Evolutionary conservation across 1,284 basidiomycete species (phyloP), one percentile per base, ranked within the genome.

Genomic region (Tilletia setariae): DNA sequence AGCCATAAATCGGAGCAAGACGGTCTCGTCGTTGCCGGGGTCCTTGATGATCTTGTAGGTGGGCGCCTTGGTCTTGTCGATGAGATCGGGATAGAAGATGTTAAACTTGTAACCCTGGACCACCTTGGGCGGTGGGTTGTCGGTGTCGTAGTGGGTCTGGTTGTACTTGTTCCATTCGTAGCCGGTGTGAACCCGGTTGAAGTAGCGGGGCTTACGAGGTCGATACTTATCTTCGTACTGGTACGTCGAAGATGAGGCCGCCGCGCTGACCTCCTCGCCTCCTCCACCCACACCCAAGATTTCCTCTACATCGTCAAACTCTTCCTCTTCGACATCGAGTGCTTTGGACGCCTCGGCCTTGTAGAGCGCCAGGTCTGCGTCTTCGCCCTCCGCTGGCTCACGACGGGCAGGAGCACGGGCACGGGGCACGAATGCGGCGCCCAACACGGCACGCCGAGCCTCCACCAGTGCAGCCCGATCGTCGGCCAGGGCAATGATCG

Each of bases 131-230:
- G 80, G 80, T 6, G 80, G 80, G 59, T 82, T 79, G 66, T 81
- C 78, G 44, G 74, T 71, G 47, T 82, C 80, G 69, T 82, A 82
- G 68, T 82, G 80, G 25, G 79, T 80, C 70, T 82, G 79, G 68
- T 82, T 82, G 75, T 82, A 83, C 86, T 96, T 95, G 86, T 96
- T 98, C 96, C 96, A 99, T 83, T 98, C 96, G 82, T 95, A 99
- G n/a, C 96, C 96, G n/a, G 96, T 98, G 80, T 98, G 94, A 42
- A 98, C 95, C 70, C 95, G 90, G 83, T 99, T 99, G 85, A 98
- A 98, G 86, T 97, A 98, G 73, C 95, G 87, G 46, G 96, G 96
- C 83, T 98, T 99, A 61, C 96, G 87, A n/a, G 96, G 94, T 35
- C 96, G 88, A 79, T 96, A 98, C 84, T 97, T 95, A 86, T 98